Conservation (phyloP, 2,329 filamentous ascomycete species). For the Botrytis byssoidea region DNA sequence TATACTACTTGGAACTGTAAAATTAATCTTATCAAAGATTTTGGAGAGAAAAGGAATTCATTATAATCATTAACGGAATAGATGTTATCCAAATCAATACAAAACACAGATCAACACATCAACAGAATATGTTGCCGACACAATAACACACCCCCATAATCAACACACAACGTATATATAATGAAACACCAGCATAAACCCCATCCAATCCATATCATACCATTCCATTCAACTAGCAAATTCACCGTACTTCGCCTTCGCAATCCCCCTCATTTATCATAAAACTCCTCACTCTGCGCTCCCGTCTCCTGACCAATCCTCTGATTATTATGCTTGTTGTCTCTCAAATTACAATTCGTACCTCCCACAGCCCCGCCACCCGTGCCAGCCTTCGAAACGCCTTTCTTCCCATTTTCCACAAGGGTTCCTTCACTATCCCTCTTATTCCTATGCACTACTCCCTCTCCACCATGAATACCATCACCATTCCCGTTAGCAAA, state of each 20-base stretch:
- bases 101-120: background rate
- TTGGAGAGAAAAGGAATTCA: background rate
- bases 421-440: background rate
- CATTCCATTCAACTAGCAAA: background rate
- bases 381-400: background rate
- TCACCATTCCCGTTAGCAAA: background rate
- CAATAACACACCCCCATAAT: background rate
- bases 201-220: background rate
- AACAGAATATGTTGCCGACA: background rate
- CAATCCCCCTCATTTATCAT: background rate
- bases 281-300: background rate
- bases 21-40: no score
- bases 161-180: background rate
- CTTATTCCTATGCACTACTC: background rate
- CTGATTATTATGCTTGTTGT: constrained; percentile 1
- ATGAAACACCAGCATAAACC: background rate
- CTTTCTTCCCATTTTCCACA: constrained; percentile 3
- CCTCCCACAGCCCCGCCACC: background rate
- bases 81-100: background rate
- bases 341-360: background rate
- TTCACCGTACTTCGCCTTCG: no score
- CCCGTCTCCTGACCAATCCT: background rate
- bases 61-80: background rate
- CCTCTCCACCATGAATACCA: background rate
- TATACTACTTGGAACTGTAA: no score